Evolutionary conservation across 805 yeast species (phyloP), one percentile per base, ranked within the genome.

Genomic region (Ogataea glucozyma): DNA sequence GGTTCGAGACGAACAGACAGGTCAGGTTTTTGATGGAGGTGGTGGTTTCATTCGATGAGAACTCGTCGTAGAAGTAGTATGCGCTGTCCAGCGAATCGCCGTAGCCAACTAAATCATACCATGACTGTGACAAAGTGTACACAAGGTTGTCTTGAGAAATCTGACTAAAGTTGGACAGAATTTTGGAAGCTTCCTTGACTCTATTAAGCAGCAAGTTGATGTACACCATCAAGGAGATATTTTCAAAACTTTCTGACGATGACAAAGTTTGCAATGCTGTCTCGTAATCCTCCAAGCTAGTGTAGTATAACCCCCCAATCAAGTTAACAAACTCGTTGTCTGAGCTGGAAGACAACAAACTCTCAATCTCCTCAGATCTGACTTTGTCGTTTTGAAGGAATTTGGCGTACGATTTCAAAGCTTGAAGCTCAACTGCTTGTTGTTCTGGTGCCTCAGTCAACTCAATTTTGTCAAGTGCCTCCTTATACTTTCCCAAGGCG

Each of bases 61-160:
- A 70, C 66, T 91, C 99, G 64, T 91, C 97, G 61, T 75, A 85
- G 58, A 84, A 82, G 60, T 81, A 85, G 63, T 75, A 74, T 16
- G 71, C 62, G 9, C 75, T 69, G 54, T 72, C 71, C 45, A 67
- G 75, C 49, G 69, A 63, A 32, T 72, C 75, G 21, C 62, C 57
- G 41, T 75, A 66, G 43, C 75, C 70, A 10, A 73, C 65, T 7
- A 61, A 40, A 32, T 62, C 64, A 18, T 47, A 47, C 80, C 90
- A 87, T 12, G 95, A 80, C 61, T 88, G 95, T 22, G 88, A 78
- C 23, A 88, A 73, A 54, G 88, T 90, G 62, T 78, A 79, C 35
- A 87, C 77, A 26, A 90, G 76, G 51, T 81, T 84, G 65, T 89
- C 97, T 52, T 83, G 73, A 26, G 81, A 75, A 59, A 76, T 76